These are phyloP conservation scores for Leccinellum luteum DNA, from an alignment of 768 basidiomycete genomes.

Conservation along the genomic window DNA sequence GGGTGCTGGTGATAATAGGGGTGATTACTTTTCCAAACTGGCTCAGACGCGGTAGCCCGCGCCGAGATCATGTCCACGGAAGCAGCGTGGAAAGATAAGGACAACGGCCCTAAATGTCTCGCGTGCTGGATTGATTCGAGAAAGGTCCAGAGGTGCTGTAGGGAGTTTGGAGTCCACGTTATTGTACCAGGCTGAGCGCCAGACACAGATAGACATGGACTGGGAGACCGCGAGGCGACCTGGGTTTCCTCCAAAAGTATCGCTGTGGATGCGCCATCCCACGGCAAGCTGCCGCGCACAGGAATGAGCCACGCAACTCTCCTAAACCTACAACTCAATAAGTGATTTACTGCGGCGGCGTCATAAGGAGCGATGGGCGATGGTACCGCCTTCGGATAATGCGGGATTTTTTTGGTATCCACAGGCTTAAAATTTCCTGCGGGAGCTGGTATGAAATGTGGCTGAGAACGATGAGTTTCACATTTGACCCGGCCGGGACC, in stretches of 20 bases:
- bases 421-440: conserved; percentile 15
- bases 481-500: not conserved
- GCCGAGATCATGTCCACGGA: conserved; percentile 10
- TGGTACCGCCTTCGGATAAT: conserved; percentile 36
- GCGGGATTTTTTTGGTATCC: conserved; percentile 23
- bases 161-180: conserved; percentile 44
- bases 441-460: conserved; percentile 20
- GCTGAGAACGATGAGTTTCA: conserved; percentile 20
- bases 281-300: conserved; percentile 51
- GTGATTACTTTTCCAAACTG: conserved; percentile 24
- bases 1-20: conserved; percentile 20
- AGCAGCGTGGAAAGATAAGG: conserved; percentile 47
- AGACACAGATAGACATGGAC: conserved; percentile 18
- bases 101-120: conserved; percentile 43
- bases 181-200: conserved; percentile 30
- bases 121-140: conserved; percentile 40
- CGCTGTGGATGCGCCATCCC: conserved; percentile 44
- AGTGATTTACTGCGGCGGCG: conserved; percentile 30
- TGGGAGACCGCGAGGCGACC: conserved; percentile 16
- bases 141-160: conserved; percentile 50
- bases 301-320: conserved; percentile 59
- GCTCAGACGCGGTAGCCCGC: conserved; percentile 15
- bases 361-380: conserved; percentile 36
- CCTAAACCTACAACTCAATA: conserved; percentile 31
- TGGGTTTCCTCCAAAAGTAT: conserved; percentile 34